phyloP scores from a whole-genome alignment of 192 early-diverging fungal species.

The Mortierella alpina region DNA sequence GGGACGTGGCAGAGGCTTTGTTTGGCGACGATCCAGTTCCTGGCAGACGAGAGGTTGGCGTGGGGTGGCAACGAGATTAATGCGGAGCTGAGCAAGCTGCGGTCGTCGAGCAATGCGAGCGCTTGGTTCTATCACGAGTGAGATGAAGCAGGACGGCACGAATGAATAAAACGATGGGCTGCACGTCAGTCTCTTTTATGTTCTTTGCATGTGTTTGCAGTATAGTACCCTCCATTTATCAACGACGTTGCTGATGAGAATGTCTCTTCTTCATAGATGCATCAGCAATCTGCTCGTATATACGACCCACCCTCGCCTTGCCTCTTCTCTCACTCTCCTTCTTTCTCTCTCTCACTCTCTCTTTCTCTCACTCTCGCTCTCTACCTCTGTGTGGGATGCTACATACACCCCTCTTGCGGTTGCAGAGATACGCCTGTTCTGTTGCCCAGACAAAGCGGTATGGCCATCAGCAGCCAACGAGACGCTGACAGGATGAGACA shows the following conservation, averaged over 20 bases:
- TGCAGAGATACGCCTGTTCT: no score
- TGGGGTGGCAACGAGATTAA: constrained; percentile 30
- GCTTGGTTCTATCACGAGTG: constrained; percentile 30
- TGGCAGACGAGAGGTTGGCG: constrained; percentile 7
- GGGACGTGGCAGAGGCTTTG: constrained; percentile 27
- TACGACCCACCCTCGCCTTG: neutral
- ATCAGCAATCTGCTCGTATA: neutral
- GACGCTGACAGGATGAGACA: neutral
- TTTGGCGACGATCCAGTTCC: constrained; percentile 19
- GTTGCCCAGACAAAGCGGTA: neutral
- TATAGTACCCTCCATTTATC: no score
- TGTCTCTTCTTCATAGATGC: no score
- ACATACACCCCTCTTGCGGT: no score
- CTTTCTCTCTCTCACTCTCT: neutral
- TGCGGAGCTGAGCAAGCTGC: constrained; percentile 15
- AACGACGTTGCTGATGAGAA: no score
- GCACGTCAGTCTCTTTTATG: no score
- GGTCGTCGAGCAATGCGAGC: neutral
- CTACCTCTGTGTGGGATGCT: no score
- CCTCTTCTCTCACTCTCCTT: no score
- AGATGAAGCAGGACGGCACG: neutral
- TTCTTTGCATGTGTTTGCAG: no score
- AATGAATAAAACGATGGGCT: neutral
- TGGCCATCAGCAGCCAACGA: constrained; percentile 11
- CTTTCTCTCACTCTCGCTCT: no score